Base-by-base conservation (phyloP, 306 rosid genomes). In the Malus sylvestris region DNA sequence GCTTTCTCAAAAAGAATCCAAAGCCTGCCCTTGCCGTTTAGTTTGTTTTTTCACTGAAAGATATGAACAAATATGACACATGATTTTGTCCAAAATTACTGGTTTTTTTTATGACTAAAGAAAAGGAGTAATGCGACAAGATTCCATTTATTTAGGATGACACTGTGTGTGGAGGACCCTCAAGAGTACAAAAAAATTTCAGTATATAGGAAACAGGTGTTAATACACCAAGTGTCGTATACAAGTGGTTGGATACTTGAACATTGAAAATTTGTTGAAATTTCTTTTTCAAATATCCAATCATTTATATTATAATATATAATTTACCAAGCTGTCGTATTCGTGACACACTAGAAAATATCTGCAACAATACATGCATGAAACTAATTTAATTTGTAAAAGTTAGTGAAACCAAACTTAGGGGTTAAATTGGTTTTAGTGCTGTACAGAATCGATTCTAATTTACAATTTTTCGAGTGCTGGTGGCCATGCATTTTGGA, bases 1-100 rank as follows among this genome's bases (percentile, higher is more conserved):
- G 25, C 1, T 60, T 22, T 60, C 38, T 62, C 38, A 66, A 65
- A 45, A 70, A 74, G 77, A 68, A 74, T 83, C 83, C 86, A 57
- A 83, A 64, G 82, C 75, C 65, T 10, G 12, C 69, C 5, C 20
- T 16, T 51, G 55, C 3, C 20, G 6, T 51, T 78, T 60, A 4
- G 18, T 32, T 44, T 23, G 12, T 9, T 67, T 18, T 72, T 68
- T 58, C 23, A 14, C 2, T 53, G 20, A 27, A 53, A 20, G 70
- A 35, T 74, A 52, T 6, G 33, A 53, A 72, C 77, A 52, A 57
- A 57, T 35, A 69, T 32, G 71, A 42, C 70, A 23, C 68, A 18
- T 46, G 62, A 55, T 27, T 66, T 80, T 68, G 79, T 74, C 79
- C 13, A 51, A n/a, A 51, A 33, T 61, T 74, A 22, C 12, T 58